A percentile compares a stretch with the other conserved stretches of the same genome.
Conservation (phyloP, 345 rosid species). For the Hibiscus syriacus region DNA sequence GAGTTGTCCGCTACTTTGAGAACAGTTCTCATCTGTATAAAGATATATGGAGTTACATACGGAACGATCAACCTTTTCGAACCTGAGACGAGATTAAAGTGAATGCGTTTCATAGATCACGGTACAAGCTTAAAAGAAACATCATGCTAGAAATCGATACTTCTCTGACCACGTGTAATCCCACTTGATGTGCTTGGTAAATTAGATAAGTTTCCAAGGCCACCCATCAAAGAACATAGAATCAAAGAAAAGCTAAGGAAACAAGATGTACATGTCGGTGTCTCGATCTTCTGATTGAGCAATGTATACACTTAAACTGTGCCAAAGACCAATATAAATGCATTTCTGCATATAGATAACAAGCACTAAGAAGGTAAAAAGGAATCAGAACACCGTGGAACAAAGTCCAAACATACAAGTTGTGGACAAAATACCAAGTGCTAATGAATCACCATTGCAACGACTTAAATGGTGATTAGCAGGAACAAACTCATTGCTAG, state of each 20-base stretch:
- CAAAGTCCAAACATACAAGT: too few relatives aligned
- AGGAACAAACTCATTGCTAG: too few relatives aligned
- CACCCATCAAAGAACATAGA: slow-evolving; percentile 31
- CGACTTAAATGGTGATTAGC: too few relatives aligned
- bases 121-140: not conserved
- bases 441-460: too few relatives aligned
- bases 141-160: slow-evolving; percentile 4
- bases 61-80: not conserved
- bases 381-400: not conserved
- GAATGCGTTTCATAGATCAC: not conserved
- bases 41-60: slow-evolving; percentile 53
- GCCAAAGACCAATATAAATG: too few relatives aligned
- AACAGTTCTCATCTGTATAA: slow-evolving; percentile 81
- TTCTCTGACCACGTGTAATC: slow-evolving; percentile 34
- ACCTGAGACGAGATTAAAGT: not conserved
- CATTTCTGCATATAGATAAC: too few relatives aligned
- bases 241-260: not conserved
- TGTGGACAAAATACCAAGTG: too few relatives aligned
- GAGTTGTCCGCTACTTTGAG: slow-evolving; percentile 85
- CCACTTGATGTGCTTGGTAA: slow-evolving; percentile 25
- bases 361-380: not conserved
- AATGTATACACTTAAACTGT: not conserved
- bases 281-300: not conserved
- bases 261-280: not conserved
- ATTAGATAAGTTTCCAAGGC: slow-evolving; percentile 32